Conservation (phyloP, 1,284 basidiomycete species). For the Microbotryum intermedium region DNA sequence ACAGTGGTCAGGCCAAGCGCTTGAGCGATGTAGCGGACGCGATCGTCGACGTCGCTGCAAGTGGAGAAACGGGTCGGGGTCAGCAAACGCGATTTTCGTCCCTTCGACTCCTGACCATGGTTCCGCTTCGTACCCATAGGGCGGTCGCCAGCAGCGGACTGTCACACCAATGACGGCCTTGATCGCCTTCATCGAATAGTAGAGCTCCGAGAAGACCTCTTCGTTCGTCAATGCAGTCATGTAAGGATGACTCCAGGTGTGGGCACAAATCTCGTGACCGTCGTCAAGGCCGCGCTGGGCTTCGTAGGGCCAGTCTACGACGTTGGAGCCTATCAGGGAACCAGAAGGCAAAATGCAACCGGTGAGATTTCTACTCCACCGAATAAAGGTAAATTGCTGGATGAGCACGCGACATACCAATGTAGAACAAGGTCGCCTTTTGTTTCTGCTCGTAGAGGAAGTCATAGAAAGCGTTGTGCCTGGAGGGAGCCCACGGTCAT, state of each 20-base stretch:
- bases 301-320: conserved; percentile 48
- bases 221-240: conserved; percentile 46
- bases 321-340: conserved; percentile 43
- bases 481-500: neutral
- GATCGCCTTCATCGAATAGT: conserved; percentile 47
- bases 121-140: conserved; percentile 41
- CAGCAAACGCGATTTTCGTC: neutral
- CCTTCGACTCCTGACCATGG: neutral
- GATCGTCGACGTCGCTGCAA: conserved; percentile 46
- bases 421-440: conserved; percentile 44
- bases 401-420: conserved; percentile 27
- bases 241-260: conserved; percentile 43
- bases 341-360: conserved; percentile 37
- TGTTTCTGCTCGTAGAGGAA: conserved; percentile 44
- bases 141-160: conserved; percentile 38
- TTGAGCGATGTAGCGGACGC: conserved; percentile 46
- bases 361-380: neutral
- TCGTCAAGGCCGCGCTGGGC: conserved; percentile 44
- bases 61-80: conserved; percentile 12
- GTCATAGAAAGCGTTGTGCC: conserved; percentile 47
- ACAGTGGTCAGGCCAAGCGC: conserved; percentile 45
- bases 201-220: conserved; percentile 49
- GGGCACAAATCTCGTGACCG: conserved; percentile 38
- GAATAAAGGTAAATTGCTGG: conserved; percentile 23
- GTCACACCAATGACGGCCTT: conserved; percentile 47